Evolutionary conservation across 2,329 filamentous ascomycete genomes (phyloP), one percentile per base, ranked within the genome.

Genomic region (Pseudogymnoascus sp.): DNA sequence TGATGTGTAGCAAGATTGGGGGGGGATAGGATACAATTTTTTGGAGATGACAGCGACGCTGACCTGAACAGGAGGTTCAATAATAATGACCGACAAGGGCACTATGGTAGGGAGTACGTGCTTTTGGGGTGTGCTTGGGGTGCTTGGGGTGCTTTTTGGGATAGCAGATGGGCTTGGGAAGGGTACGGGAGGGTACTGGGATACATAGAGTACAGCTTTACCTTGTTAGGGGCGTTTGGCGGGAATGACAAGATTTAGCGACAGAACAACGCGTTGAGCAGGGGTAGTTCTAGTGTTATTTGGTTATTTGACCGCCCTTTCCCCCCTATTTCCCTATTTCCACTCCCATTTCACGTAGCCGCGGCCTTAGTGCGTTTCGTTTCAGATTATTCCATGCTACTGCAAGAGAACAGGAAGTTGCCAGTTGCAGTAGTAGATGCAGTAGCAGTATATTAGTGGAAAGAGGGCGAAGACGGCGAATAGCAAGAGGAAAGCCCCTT

Each of bases 1-100:
- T 39, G 6, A 4, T 16, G 39, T 16, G 26, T 5, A 57, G 47
- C 2, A 18, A 8, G 47, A 34, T 34, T 57, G 14, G 47, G 31
- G 31, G 31, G 31, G 31, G 31, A 34, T 34, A 34, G 31, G 47
- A 57, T 57, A 57, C 47, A 57, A 57, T 31, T 57, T 57, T 57
- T 18, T 34, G 47, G 26, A 4, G 47, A 34, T 16, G 47, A 57
- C 26, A 57, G 14, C 26, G 47, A 3, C 47, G 26, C 26, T 54
- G 26, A 57, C n/a, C n/a, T 57, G 47, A 57, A 57, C 47, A 57
- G 47, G 47, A 54, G 47, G 47, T 57, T 57, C 47, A 31, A 57
- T 57, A 57, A 57, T 57, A 57, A 57, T 34, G 47, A 8, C 47
- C 47, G 26, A 57, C 47, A 31, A 57, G 47, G 47, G 47, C 47